phyloP scores from a whole-genome alignment of 306 rosid species.

The Prunus persica region Prunus_persica_NCBIv2 NC_034016.1:20639501-20640000 shows the following conservation, averaged over 20 bases:
- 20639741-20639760: neutral
- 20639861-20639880: constrained; percentile 24
- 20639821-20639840: constrained; percentile 44
- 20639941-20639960: neutral
- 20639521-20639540: too few species aligned
- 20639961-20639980: neutral
- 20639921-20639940: neutral
- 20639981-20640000: neutral
- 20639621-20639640: too few species aligned
- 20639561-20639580: too few species aligned
- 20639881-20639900: neutral
- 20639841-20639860: constrained; percentile 16
- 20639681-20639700: neutral
- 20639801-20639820: constrained; percentile 48
- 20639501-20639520: too few species aligned
- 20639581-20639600: too few species aligned
- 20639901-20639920: neutral
- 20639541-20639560: too few species aligned
- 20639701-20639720: neutral
- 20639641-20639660: neutral
- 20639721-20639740: neutral
- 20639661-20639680: neutral
- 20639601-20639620: too few species aligned
- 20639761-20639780: neutral
- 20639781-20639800: neutral